Conservation (phyloP, 2,329 filamentous ascomycete genomes). For the Chrysoporthe puriensis region DNA sequence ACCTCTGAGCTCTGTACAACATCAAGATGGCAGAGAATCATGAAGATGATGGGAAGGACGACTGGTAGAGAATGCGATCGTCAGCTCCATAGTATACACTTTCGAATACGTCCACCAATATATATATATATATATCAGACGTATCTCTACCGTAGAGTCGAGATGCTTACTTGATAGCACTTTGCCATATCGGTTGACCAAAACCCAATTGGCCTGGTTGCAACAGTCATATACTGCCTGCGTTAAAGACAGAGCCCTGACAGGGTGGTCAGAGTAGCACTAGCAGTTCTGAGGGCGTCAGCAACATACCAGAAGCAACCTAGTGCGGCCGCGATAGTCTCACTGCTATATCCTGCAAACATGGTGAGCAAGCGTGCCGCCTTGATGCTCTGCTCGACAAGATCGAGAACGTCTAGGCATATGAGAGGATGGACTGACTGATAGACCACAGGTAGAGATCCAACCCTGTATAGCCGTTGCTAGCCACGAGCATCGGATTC, state of each 20-base stretch:
- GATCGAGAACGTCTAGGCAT: not conserved
- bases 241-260: conserved; percentile 13
- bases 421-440: not conserved
- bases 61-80: not conserved
- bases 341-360: conserved; percentile 9
- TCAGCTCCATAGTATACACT: not conserved
- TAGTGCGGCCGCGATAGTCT: conserved; percentile 15
- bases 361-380: not conserved
- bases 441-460: conserved; percentile 19
- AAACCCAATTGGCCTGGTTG: not conserved
- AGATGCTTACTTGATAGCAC: conserved; percentile 9
- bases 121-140: too few species aligned
- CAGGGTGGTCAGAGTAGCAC: not conserved
- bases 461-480: conserved; percentile 8
- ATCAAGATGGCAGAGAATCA: conserved; percentile 9
- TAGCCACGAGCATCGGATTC: conserved; percentile 16
- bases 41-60: conserved; percentile 9
- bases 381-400: not conserved
- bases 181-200: conserved; percentile 11
- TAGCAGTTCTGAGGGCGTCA: not conserved
- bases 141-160: not conserved
- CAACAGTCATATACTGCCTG: conserved; percentile 14
- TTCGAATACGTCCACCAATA: not conserved
- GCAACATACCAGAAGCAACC: conserved; percentile 18
- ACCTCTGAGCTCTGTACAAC: not conserved